Conservation (phyloP, 306 rosid genomes). For the Fagus crenata region DNA sequence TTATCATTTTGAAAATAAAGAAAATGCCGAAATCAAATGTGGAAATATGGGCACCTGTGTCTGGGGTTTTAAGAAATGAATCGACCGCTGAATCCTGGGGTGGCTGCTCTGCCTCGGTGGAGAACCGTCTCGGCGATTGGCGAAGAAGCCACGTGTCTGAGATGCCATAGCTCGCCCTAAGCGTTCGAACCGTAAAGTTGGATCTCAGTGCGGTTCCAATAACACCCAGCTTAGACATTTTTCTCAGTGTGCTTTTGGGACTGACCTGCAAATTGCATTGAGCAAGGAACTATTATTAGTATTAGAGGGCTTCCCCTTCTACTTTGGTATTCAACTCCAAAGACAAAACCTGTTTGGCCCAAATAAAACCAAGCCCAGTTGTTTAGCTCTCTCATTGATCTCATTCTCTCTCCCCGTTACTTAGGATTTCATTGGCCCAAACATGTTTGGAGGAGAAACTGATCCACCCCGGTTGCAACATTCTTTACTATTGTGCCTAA, state of each 20-base stretch:
- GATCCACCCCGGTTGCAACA: too few species aligned
- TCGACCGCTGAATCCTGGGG: constrained; percentile 32
- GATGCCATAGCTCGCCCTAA: constrained; percentile 27
- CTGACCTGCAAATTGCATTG: too few species aligned
- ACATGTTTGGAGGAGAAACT: too few species aligned
- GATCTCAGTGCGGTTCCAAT: constrained; percentile 53
- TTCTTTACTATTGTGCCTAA: too few species aligned
- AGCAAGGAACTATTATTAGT: too few species aligned
- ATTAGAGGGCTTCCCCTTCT: too few species aligned
- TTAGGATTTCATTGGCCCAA: too few species aligned
- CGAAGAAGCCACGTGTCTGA: constrained; percentile 19
- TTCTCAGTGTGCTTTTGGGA: neutral
- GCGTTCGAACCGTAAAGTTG: constrained; percentile 5
- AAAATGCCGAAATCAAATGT: neutral
- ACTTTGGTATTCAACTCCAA: too few species aligned
- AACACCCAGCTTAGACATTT: constrained; percentile 49
- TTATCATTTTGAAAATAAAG: neutral
- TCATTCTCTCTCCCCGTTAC: too few species aligned
- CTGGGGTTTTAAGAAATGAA: constrained; percentile 28
- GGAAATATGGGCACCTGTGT: constrained; percentile 39
- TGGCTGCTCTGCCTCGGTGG: constrained; percentile 56
- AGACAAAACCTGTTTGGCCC: too few species aligned
- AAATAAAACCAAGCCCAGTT: too few species aligned
- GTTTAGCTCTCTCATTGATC: too few species aligned
- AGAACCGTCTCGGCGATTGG: constrained; percentile 42